These are phyloP conservation scores for Silene vulgaris DNA, from an alignment of 179 eudicot species.

Conservation along the genomic window DNA sequence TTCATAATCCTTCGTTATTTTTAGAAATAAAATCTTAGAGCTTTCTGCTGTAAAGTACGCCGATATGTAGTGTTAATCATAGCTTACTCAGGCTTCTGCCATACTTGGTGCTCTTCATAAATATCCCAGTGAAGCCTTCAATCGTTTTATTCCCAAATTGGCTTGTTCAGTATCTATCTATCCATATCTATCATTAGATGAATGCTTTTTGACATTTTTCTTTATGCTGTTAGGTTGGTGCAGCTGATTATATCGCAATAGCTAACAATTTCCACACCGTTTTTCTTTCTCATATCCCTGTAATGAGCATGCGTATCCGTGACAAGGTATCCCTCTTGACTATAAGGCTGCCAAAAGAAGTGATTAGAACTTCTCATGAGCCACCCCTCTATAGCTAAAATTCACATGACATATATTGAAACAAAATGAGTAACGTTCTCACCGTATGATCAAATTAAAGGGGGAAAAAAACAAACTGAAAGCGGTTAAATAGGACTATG, in stretches of 20 bases:
- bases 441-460: not conserved
- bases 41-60: not conserved
- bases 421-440: not conserved
- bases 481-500: too few species aligned
- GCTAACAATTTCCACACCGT: conserved; percentile 85
- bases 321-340: conserved; percentile 57
- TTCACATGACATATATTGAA: not conserved
- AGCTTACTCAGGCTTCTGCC: not conserved
- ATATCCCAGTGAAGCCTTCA: not conserved
- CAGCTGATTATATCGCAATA: conserved; percentile 90
- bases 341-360: not conserved
- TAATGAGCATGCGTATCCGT: conserved; percentile 90
- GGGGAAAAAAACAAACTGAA: too few species aligned
- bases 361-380: not conserved
- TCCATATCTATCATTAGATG: not conserved
- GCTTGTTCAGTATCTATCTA: not conserved
- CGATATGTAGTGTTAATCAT: not conserved
- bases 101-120: not conserved
- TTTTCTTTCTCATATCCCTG: conserved; percentile 71
- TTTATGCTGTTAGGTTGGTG: conserved; percentile 58
- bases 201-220: not conserved
- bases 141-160: not conserved
- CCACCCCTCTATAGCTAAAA: not conserved
- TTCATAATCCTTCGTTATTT: not conserved
- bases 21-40: not conserved